phyloP scores from a whole-genome alignment of 1,284 basidiomycete species.

The Inonotus obliquus region DNA sequence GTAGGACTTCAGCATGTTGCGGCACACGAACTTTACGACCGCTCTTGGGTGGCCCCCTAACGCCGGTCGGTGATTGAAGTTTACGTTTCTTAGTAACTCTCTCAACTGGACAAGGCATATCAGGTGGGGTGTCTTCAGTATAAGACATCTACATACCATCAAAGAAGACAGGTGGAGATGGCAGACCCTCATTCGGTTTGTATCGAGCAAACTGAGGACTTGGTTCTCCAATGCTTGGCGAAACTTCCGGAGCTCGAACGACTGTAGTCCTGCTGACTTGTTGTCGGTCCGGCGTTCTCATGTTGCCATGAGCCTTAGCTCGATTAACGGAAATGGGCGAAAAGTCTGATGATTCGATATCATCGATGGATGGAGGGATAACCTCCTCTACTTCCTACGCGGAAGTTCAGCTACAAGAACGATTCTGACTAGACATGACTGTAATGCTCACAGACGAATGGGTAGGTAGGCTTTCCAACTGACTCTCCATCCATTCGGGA shows the following conservation, averaged over 20 bases:
- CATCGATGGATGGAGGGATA: constrained; percentile 4
- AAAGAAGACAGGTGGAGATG: not conserved
- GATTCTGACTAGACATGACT: not conserved
- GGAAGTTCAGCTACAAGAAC: not conserved
- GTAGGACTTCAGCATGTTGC: not conserved
- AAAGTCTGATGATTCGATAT: constrained; percentile 1
- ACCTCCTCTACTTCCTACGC: not conserved
- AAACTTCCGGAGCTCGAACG: not conserved
- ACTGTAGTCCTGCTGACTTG: not conserved
- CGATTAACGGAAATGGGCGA: not conserved
- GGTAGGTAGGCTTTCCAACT: not conserved
- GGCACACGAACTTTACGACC: not conserved
- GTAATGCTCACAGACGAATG: not conserved
- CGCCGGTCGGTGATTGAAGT: not conserved
- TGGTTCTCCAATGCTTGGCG: constrained; percentile 5
- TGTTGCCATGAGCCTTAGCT: not conserved
- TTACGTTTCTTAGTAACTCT: constrained; percentile 4
- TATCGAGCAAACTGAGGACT: not conserved
- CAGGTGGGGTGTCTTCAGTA: not conserved
- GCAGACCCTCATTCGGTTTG: not conserved
- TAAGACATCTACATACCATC: not conserved
- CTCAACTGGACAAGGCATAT: not conserved
- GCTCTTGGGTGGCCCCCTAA: not conserved
- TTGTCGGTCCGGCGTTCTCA: not conserved
- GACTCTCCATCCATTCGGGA: constrained; percentile 13